Evolutionary conservation across 257 asterid species (phyloP), one percentile per base, ranked within the genome.

Genomic region (Penstemon barbatus): DNA sequence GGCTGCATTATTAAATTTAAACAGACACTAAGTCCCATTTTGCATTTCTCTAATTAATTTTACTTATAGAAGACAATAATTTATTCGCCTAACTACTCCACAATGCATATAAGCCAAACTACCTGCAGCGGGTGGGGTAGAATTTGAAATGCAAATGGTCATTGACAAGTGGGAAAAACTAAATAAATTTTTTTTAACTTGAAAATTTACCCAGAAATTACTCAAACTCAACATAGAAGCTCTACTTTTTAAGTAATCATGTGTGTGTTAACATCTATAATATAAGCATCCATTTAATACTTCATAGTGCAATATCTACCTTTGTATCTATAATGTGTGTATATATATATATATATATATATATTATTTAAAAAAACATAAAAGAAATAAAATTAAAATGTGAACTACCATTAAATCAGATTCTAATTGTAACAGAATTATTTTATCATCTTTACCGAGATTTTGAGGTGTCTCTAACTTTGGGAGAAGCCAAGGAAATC

Each of bases 401-500:
- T 41, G 51, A 61, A 46, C 18, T 4, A 61, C 15, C 13, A 66
- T 33, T 44, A 58, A 63, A 57, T 72, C 68, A 5, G 73, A 57
- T 72, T 51, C 56, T 52, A 62, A 61, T 50, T 50, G 62, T 33
- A 42, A 59, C 61, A 15, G 18, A 15, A 15, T 15, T 15, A 0
- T 15, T 15, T 15, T 15, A 15, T 15, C 18, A 15, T 62, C 43
- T 57, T 75, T 83, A 93, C 97, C 96, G 54, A 66, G 87, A 80
- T 65, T 85, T 77, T 66, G 69, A 76, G 55, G 74, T 70, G 61
- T 83, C 88, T 81, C 92, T 87, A 81, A 87, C 86, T 85, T 83
- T 88, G 18, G 97, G 97, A 72, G 97, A 90, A 78, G 95, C 90
- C 73, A 87, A 75, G 60, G 96, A 93, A 75, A 93, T 79, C 66